Conservation (phyloP, 1,284 basidiomycete genomes). For the Fereydounia khargensis region DNA sequence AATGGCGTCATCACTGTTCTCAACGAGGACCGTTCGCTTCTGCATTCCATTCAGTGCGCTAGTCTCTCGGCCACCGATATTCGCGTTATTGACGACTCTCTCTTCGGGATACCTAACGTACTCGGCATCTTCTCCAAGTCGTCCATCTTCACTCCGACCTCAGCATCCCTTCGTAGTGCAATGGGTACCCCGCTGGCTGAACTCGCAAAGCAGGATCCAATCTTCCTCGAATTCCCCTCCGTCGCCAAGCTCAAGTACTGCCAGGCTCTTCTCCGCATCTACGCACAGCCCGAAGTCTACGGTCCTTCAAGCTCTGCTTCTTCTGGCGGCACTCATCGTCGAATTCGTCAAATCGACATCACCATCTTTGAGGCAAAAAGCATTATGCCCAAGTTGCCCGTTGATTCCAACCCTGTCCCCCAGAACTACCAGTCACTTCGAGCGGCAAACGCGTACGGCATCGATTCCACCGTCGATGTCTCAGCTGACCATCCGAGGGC, state of each 20-base stretch:
- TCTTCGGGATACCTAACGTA: slow-evolving; percentile 30
- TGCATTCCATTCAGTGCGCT: slow-evolving; percentile 30
- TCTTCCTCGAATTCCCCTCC: slow-evolving; percentile 37
- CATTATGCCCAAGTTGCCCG: slow-evolving; percentile 29
- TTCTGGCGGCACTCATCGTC: slow-evolving; percentile 32
- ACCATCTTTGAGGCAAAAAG: slow-evolving; percentile 37
- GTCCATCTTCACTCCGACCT: slow-evolving; percentile 10
- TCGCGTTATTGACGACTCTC: slow-evolving; percentile 35
- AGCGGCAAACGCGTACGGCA: too few relatives aligned
- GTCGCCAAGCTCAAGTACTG: slow-evolving; percentile 24
- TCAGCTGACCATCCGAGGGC: too few relatives aligned
- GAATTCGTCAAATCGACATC: slow-evolving; percentile 39
- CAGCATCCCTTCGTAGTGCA: neutral
- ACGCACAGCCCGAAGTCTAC: slow-evolving; percentile 35
- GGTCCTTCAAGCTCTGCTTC: slow-evolving; percentile 13
- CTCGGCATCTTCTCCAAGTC: slow-evolving; percentile 35
- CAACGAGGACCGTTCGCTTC: slow-evolving; percentile 32
- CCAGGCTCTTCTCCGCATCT: slow-evolving; percentile 24
- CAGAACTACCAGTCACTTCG: too few relatives aligned
- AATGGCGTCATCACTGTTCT: slow-evolving; percentile 33
- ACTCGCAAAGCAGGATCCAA: slow-evolving; percentile 18
- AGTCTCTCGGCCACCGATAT: slow-evolving; percentile 33
- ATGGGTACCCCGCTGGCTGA: neutral
- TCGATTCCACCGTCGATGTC: too few relatives aligned
- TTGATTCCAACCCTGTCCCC: too few relatives aligned